phyloP scores from a whole-genome alignment of 257 asterid genomes.

The Datura wrightii region DNA sequence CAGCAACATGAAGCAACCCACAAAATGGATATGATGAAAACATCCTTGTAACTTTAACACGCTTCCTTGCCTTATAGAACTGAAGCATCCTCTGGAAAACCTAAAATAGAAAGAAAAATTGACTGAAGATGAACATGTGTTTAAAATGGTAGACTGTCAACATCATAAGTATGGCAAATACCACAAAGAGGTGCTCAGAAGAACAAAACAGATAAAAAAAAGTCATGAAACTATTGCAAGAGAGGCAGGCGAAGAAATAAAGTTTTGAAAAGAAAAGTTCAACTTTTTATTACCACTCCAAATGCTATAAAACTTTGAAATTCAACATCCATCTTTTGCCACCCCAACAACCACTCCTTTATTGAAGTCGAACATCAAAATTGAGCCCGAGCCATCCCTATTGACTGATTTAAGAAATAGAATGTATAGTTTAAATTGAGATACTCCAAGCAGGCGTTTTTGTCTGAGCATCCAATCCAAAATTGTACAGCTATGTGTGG shows the following conservation, averaged over 20 bases:
- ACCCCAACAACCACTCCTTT: too few species aligned
- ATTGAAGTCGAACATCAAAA: too few species aligned
- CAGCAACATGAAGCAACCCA: conserved; percentile 89
- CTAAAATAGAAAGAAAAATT: conserved; percentile 48
- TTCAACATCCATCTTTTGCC: too few species aligned
- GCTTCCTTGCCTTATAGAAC: conserved; percentile 50
- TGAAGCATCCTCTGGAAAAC: conserved; percentile 80
- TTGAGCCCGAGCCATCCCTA: too few species aligned
- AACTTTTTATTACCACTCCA: background rate
- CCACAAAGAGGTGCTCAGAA: conserved; percentile 1
- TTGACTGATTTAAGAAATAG: too few species aligned
- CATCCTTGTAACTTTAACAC: conserved; percentile 53
- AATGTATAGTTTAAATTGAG: too few species aligned
- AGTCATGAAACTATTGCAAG: background rate
- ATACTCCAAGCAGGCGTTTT: too few species aligned
- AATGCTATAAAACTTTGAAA: too few species aligned
- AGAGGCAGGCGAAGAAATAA: background rate
- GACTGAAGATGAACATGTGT: conserved; percentile 30
- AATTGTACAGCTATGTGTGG: too few species aligned
- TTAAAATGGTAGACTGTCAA: conserved; percentile 9
- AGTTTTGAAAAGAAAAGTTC: background rate
- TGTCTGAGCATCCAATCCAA: too few species aligned
- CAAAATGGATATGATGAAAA: conserved; percentile 67
- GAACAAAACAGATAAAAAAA: background rate
- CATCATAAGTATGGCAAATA: conserved; percentile 16